Percentiles rank a stretch among this genome's conserved stretches.
These are phyloP conservation scores for Lycium ferocissimum DNA, from an alignment of 257 asterid species.

Conservation along the genomic window DNA sequence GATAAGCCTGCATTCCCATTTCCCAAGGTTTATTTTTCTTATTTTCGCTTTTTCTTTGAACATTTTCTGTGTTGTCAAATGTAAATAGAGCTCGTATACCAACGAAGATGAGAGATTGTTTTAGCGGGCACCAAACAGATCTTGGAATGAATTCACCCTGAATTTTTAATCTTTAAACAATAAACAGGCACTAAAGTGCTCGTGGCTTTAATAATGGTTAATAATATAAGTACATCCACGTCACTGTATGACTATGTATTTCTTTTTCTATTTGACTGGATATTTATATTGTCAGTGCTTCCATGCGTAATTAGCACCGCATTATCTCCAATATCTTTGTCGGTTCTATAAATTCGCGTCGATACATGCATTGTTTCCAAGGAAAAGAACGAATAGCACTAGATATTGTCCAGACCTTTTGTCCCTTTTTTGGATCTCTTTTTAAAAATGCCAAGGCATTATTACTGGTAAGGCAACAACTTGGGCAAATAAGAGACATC, in stretches of 20 bases:
- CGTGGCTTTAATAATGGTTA: no score
- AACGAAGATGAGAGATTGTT: constrained; percentile 8
- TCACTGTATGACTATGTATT: background rate
- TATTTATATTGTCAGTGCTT: constrained; percentile 16
- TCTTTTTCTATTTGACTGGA: background rate
- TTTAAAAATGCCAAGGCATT: background rate
- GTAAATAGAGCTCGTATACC: constrained; percentile 2
- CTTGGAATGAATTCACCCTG: background rate
- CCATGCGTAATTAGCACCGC: constrained; percentile 2
- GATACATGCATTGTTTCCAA: background rate
- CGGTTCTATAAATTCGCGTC: constrained; percentile 11
- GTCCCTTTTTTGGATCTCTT: background rate
- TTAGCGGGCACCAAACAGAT: constrained; percentile 26
- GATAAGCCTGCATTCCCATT: background rate
- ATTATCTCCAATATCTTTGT: constrained; percentile 22
- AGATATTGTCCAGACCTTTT: background rate
- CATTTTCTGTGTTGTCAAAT: background rate
- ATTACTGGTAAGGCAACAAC: constrained; percentile 7
- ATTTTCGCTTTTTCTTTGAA: background rate
- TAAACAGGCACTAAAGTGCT: constrained; percentile 16
- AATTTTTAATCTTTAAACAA: constrained; percentile 2
- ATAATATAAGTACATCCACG: background rate
- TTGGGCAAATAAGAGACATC: background rate
- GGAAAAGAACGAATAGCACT: constrained; percentile 11
- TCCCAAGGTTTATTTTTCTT: background rate